These are phyloP conservation scores for Lithocarpus polystachyus DNA, from an alignment of 306 rosid genomes.

Conservation along the genomic window DNA sequence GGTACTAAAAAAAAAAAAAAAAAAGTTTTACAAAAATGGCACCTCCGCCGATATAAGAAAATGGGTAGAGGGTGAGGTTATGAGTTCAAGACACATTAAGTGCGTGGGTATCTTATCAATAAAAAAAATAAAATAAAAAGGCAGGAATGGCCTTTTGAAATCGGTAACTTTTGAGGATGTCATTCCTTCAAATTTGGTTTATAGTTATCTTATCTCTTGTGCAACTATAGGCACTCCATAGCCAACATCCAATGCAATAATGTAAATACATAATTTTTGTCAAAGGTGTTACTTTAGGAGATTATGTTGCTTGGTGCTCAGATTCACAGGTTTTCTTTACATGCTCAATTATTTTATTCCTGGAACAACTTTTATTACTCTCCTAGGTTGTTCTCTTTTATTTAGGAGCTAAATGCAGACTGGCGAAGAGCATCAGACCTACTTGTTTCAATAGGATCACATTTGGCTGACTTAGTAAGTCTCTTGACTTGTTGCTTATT, in stretches of 20 bases:
- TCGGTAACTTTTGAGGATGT: too few relatives aligned
- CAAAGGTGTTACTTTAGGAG: neutral
- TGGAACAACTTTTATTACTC: neutral
- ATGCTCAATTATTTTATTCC: constrained; percentile 4
- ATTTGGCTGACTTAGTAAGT: constrained; percentile 81
- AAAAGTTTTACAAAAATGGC: too few relatives aligned
- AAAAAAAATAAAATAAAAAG: too few relatives aligned
- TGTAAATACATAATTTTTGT: neutral
- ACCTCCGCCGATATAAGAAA: too few relatives aligned
- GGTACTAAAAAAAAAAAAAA: too few relatives aligned
- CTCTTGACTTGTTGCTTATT: constrained; percentile 3
- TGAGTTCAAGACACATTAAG: too few relatives aligned
- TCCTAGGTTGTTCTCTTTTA: constrained; percentile 18
- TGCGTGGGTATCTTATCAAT: too few relatives aligned
- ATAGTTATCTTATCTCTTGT: neutral
- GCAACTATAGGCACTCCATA: neutral
- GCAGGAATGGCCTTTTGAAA: too few relatives aligned
- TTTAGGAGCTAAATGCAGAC: constrained; percentile 77
- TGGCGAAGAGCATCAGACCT: constrained; percentile 86
- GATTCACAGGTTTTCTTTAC: neutral
- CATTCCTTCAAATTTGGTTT: too few relatives aligned
- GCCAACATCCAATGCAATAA: neutral
- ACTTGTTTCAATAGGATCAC: constrained; percentile 88
- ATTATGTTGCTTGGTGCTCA: neutral
- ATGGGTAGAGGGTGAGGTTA: rapidly evolving